Evolutionary conservation across 495 filamentous ascomycete genomes (phyloP).

Genomic region (Parmelia sp.): DNA sequence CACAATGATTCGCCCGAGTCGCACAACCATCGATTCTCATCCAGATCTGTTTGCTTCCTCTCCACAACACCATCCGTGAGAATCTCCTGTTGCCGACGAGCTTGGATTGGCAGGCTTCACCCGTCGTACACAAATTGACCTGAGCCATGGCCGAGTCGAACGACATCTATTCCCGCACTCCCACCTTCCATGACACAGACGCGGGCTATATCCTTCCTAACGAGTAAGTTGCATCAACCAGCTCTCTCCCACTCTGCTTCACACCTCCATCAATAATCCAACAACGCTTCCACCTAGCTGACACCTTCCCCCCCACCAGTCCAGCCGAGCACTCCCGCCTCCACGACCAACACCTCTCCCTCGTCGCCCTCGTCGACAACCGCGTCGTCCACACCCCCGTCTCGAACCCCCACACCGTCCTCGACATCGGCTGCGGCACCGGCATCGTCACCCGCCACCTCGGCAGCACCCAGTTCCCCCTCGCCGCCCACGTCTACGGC

Average conservation of each 20-base stretch:
- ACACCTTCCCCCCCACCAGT: neutral
- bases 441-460: slow-evolving; percentile 78
- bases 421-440: slow-evolving; percentile 90
- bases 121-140: neutral
- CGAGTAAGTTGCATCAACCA: neutral
- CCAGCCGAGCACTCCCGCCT: slow-evolving; percentile 16
- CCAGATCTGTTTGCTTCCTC: neutral
- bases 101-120: neutral
- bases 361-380: slow-evolving; percentile 10
- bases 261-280: neutral
- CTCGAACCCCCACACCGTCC: slow-evolving; percentile 33
- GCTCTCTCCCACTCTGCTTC: too few species aligned
- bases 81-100: neutral
- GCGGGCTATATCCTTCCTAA: slow-evolving; percentile 1
- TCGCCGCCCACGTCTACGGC: slow-evolving; percentile 54
- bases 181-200: slow-evolving; percentile 6
- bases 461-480: slow-evolving; percentile 20
- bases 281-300: neutral
- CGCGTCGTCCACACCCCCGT: slow-evolving; percentile 16
- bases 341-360: slow-evolving; percentile 6
- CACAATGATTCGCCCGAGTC: neutral
- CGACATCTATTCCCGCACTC: neutral
- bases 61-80: neutral
- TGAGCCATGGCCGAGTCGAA: slow-evolving; percentile 1
- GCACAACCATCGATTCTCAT: neutral